A percentile compares a stretch with the other conserved stretches of the same genome.
These are phyloP conservation scores for Biscogniauxia marginata DNA, from an alignment of 2,329 filamentous ascomycete genomes.

Conservation along the genomic window DNA sequence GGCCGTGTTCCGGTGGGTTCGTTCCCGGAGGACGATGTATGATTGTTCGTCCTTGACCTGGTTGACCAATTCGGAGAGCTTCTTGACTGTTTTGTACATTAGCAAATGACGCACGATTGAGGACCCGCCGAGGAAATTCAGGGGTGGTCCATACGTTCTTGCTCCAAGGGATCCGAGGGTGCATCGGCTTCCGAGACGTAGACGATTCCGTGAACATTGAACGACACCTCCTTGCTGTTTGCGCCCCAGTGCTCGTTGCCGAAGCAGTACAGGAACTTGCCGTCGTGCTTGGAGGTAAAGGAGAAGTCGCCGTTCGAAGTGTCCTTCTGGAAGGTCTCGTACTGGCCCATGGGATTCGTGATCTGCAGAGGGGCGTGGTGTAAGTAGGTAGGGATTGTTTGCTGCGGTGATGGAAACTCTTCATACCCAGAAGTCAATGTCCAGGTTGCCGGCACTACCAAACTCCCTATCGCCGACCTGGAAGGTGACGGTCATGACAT, in stretches of 20 bases:
- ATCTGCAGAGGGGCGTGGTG: conserved; percentile 52
- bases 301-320: conserved; percentile 91
- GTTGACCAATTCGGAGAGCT: conserved; percentile 78
- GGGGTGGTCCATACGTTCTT: conserved; percentile 63
- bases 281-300: conserved; percentile 81
- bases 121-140: not conserved
- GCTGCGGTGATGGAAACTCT: not conserved
- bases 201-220: conserved; percentile 98
- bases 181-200: conserved; percentile 89
- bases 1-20: conserved; percentile 95
- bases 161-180: conserved; percentile 82
- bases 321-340: conserved; percentile 76
- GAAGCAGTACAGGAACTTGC: conserved; percentile 95
- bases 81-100: conserved; percentile 58
- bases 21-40: conserved; percentile 93
- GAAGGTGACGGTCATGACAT: conserved; percentile 98
- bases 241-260: conserved; percentile 98
- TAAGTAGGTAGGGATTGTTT: not conserved
- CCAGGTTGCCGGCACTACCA: conserved; percentile 88
- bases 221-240: conserved; percentile 95
- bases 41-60: conserved; percentile 98
- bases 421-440: conserved; percentile 96
- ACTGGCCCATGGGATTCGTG: conserved; percentile 71
- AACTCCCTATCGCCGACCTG: conserved; percentile 97
- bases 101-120: not conserved